Evolutionary conservation across 208 protist species (phyloP).

Genomic region (Phytomonas sp.): DNA sequence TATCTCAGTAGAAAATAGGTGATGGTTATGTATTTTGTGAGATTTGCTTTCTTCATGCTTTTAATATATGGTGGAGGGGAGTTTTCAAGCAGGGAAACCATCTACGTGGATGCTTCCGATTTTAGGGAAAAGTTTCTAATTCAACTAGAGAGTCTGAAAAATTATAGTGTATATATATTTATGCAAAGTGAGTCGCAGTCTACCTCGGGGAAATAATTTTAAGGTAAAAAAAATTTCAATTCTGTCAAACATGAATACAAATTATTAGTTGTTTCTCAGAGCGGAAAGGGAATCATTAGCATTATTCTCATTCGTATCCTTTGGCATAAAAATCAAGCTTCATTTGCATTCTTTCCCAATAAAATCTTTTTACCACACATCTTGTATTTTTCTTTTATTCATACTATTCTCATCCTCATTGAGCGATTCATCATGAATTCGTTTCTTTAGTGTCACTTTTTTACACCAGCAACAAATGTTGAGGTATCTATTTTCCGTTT

Average conservation of each 20-base stretch:
- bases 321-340: no score
- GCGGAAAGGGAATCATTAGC: no score
- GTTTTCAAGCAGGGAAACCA: neutral
- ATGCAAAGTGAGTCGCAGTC: neutral
- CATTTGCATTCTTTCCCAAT: no score
- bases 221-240: constrained; percentile 8
- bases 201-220: constrained; percentile 1
- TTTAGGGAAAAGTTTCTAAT: neutral
- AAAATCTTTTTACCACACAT: neutral
- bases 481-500: constrained; percentile 5
- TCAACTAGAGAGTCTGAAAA: neutral
- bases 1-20: no score
- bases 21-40: no score
- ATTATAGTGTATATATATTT: constrained; percentile 7
- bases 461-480: neutral
- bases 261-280: no score
- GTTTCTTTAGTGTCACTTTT: constrained; percentile 8
- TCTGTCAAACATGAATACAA: neutral
- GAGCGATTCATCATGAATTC: neutral
- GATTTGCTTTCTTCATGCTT: no score
- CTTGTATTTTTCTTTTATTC: constrained; percentile 6
- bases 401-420: neutral
- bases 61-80: neutral
- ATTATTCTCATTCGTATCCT: no score
- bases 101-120: neutral